phyloP scores from a whole-genome alignment of 1,139 yeast species.

The Magnusiomyces clavatus region DNA sequence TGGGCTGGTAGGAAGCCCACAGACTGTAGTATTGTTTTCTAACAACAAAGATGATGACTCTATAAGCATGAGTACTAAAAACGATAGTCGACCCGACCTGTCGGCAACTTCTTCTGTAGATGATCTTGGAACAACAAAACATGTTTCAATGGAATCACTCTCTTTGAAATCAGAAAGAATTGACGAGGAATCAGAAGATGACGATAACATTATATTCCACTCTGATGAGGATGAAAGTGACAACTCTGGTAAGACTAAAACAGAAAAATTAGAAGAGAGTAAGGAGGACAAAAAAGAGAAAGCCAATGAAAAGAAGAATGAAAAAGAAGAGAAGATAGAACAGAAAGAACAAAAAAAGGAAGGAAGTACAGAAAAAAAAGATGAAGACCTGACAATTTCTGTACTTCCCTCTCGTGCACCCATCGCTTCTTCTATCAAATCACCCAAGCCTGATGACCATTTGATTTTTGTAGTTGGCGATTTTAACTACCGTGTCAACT shows the following conservation, averaged over 20 bases:
- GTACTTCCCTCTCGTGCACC: neutral
- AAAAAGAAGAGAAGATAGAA: neutral
- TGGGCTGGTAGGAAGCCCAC: slow-evolving; percentile 18
- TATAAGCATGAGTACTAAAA: no score
- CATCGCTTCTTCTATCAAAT: neutral
- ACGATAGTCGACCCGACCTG: no score
- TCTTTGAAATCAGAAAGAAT: no score
- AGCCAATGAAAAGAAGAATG: neutral
- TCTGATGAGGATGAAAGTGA: neutral
- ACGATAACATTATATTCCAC: neutral
- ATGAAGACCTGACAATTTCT: neutral
- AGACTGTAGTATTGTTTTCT: slow-evolving; percentile 10
- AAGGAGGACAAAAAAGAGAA: neutral
- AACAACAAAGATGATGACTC: slow-evolving; percentile 9
- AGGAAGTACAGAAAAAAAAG: neutral
- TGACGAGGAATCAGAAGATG: neutral
- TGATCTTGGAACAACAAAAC: no score
- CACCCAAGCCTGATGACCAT: neutral
- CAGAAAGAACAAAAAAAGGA: neutral
- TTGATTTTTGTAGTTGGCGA: slow-evolving; percentile 60
- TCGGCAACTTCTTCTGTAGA: no score
- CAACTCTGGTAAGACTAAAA: neutral
- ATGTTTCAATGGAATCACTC: no score
- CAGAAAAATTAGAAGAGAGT: neutral
- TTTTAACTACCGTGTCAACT: slow-evolving; percentile 57